phyloP scores from a whole-genome alignment of 2,329 filamentous ascomycete genomes.

The Colletotrichum salicis region DNA sequence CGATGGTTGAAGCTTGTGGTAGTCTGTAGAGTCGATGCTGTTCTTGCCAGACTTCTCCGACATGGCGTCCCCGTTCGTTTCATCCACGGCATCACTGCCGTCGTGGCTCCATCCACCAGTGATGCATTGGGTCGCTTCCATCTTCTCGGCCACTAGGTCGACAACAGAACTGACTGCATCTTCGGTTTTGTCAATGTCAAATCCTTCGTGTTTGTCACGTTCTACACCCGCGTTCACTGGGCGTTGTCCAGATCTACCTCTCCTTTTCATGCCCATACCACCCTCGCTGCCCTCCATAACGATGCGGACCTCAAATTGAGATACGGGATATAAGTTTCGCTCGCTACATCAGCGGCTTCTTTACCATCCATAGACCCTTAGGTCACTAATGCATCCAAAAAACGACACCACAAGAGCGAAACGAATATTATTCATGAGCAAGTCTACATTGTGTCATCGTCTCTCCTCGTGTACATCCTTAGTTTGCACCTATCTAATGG shows the following conservation, averaged over 20 bases:
- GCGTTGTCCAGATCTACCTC: constrained; percentile 66
- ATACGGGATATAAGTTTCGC: neutral
- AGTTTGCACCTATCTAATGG: neutral
- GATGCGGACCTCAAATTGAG: constrained; percentile 63
- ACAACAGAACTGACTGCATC: too few relatives aligned
- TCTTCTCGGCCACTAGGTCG: too few relatives aligned
- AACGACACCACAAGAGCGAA: constrained; percentile 3
- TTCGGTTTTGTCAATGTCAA: too few relatives aligned
- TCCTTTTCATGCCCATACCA: constrained; percentile 67
- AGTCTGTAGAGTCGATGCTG: too few relatives aligned
- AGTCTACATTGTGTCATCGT: constrained; percentile 3
- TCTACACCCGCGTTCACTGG: constrained; percentile 64
- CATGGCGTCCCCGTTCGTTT: too few relatives aligned
- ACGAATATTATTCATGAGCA: neutral
- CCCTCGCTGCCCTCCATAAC: constrained; percentile 66
- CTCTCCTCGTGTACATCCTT: constrained; percentile 14
- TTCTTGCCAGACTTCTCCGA: too few relatives aligned
- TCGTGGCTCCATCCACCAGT: too few relatives aligned
- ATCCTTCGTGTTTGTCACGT: constrained; percentile 40
- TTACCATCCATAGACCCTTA: neutral
- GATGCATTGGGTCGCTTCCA: too few relatives aligned
- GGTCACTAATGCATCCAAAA: neutral
- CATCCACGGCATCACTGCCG: too few relatives aligned
- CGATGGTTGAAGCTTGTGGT: too few relatives aligned
- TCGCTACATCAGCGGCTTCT: neutral